Conservation (phyloP, 768 basidiomycete genomes). For the Lactarius psammicola region DNA sequence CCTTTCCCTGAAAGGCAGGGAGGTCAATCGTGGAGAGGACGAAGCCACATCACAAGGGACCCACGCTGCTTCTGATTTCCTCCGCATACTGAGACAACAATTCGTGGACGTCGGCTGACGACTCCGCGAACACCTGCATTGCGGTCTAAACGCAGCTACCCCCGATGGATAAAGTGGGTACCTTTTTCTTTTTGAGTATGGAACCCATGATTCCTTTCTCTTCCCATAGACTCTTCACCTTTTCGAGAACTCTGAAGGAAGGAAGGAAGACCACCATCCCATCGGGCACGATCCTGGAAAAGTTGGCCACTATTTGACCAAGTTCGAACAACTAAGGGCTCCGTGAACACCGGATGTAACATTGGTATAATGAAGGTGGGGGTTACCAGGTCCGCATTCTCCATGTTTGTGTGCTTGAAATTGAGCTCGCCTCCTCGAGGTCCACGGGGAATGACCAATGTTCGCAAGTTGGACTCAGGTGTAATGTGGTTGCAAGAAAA, state of each 20-base stretch:
- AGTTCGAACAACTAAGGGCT: slow-evolving; percentile 66
- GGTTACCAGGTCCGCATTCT: slow-evolving; percentile 53
- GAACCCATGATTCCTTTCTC: slow-evolving; percentile 59
- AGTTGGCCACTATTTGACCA: slow-evolving; percentile 80
- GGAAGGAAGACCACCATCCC: slow-evolving; percentile 95
- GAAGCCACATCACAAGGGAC: neutral
- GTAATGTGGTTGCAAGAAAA: slow-evolving; percentile 88
- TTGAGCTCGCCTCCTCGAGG: slow-evolving; percentile 72
- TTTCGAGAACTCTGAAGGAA: slow-evolving; percentile 79
- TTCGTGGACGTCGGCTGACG: slow-evolving; percentile 21
- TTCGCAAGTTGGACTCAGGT: slow-evolving; percentile 71
- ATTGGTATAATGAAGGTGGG: slow-evolving; percentile 1
- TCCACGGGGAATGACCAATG: slow-evolving; percentile 71
- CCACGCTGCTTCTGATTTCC: slow-evolving; percentile 20
- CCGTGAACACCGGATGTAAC: slow-evolving; percentile 15
- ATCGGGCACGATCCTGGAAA: slow-evolving; percentile 71
- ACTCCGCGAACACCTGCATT: slow-evolving; percentile 23
- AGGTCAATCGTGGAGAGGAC: neutral
- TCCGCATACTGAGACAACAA: slow-evolving; percentile 19
- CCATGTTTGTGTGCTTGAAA: slow-evolving; percentile 37
- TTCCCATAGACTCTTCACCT: slow-evolving; percentile 65
- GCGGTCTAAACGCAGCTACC: neutral
- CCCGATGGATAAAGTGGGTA: slow-evolving; percentile 32
- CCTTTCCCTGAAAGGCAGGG: slow-evolving; percentile 36
- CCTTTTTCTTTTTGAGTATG: slow-evolving; percentile 72